These are phyloP conservation scores for Xylaria castorea DNA, from an alignment of 495 filamentous ascomycete species.

Conservation along the genomic window DNA sequence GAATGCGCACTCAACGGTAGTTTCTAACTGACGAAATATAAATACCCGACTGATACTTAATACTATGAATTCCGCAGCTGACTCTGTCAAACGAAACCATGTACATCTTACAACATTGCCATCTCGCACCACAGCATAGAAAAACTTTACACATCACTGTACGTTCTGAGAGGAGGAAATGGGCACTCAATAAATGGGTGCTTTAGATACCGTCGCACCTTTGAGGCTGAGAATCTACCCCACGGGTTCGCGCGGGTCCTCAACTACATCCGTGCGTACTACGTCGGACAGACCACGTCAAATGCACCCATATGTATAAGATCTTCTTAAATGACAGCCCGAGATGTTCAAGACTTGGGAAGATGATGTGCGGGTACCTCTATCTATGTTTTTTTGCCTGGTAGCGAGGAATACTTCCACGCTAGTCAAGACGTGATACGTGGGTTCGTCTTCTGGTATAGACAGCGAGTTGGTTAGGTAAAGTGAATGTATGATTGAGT, in stretches of 20 bases:
- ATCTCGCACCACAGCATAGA: not conserved
- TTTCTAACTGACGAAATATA: slow-evolving; percentile 16
- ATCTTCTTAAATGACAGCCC: not conserved
- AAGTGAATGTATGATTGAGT: too few relatives aligned
- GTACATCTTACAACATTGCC: not conserved
- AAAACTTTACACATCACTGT: not conserved
- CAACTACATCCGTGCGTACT: not conserved
- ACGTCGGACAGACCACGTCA: not conserved
- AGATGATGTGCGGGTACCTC: not conserved
- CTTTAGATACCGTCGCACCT: not conserved
- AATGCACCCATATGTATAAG: not conserved
- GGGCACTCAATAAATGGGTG: not conserved
- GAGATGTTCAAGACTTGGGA: not conserved
- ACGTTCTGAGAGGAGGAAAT: not conserved
- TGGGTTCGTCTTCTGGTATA: too few relatives aligned
- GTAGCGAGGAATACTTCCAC: not conserved
- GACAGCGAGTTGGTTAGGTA: too few relatives aligned
- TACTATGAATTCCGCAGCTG: not conserved
- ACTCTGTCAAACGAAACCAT: not conserved
- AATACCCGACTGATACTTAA: not conserved
- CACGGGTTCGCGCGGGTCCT: not conserved
- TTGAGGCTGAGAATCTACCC: slow-evolving; percentile 3
- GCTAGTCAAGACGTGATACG: not conserved
- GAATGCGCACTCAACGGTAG: not conserved
- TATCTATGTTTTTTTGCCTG: not conserved